Evolutionary conservation across 2,329 filamentous ascomycete species (phyloP).

Genomic region (Paramyrothecium roridum): DNA sequence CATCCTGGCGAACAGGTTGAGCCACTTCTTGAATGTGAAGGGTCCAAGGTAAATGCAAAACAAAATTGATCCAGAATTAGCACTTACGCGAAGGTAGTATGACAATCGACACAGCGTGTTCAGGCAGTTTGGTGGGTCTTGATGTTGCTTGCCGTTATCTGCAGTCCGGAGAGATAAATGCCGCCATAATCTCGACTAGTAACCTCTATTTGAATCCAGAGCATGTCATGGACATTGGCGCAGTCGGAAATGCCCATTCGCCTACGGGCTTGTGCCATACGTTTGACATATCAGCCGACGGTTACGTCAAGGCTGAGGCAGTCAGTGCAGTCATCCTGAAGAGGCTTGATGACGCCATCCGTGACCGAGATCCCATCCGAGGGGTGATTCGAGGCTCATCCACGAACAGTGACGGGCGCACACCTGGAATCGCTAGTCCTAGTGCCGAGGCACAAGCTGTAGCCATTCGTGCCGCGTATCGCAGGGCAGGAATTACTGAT

Average conservation of each 20-base stretch:
- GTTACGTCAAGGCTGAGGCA: constrained; percentile 44
- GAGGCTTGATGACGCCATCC: constrained; percentile 36
- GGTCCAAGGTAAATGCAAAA: constrained; percentile 27
- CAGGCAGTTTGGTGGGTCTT: constrained; percentile 40
- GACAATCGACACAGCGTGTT: constrained; percentile 52
- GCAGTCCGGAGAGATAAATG: constrained; percentile 7
- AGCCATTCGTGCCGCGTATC: constrained; percentile 25
- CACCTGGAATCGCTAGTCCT: constrained; percentile 29
- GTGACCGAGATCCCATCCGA: constrained; percentile 34
- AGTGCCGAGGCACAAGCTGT: constrained; percentile 23
- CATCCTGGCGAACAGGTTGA: constrained; percentile 43
- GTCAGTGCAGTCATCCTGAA: constrained; percentile 39
- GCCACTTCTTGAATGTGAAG: constrained; percentile 42
- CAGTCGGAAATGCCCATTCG: constrained; percentile 32
- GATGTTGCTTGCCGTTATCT: constrained; percentile 32
- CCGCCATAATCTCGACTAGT: constrained; percentile 33
- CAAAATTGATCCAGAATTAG: no score
- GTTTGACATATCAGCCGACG: constrained; percentile 33
- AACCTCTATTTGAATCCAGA: constrained; percentile 41
- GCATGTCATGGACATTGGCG: constrained; percentile 37
- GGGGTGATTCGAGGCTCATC: constrained; percentile 25
- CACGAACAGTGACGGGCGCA: constrained; percentile 26
- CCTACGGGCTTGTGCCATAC: constrained; percentile 22
- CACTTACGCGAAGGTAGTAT: constrained; percentile 29
- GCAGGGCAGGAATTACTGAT: constrained; percentile 17